These are phyloP conservation scores for Aureobasidium sp. DNA, from an alignment of 2,329 filamentous ascomycete genomes.

Conservation along the genomic window DNA sequence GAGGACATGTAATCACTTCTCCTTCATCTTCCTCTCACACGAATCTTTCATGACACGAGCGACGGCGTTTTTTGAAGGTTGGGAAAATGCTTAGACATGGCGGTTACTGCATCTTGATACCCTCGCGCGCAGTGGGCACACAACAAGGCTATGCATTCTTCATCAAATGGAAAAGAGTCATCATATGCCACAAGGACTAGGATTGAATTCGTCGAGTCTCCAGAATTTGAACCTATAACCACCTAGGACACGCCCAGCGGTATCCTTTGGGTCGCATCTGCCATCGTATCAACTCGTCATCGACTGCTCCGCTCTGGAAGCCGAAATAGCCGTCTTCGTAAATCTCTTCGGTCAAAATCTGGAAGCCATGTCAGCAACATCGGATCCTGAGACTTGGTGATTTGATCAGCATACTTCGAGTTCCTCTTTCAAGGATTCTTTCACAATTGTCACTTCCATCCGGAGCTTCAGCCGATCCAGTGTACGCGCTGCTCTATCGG, in stretches of 20 bases:
- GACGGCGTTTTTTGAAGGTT: constrained; percentile 9
- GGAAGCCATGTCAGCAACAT: neutral
- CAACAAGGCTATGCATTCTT: neutral
- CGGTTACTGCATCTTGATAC: constrained; percentile 8
- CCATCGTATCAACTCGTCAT: neutral
- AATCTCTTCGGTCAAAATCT: constrained; percentile 3
- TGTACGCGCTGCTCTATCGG: neutral
- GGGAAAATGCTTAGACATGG: constrained; percentile 1
- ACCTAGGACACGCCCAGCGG: constrained; percentile 4
- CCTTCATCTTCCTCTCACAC: neutral
- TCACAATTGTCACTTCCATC: constrained; percentile 1
- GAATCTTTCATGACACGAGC: constrained; percentile 12
- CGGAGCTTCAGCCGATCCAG: neutral
- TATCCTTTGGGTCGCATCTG: constrained; percentile 9
- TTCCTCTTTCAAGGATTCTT: constrained; percentile 7
- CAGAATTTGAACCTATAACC: no score
- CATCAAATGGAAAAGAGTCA: neutral
- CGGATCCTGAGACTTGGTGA: neutral
- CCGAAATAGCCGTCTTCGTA: neutral
- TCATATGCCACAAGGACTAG: neutral
- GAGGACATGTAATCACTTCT: constrained; percentile 2
- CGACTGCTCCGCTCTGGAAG: neutral
- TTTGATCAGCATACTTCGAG: neutral
- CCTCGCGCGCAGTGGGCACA: neutral
- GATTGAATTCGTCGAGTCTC: neutral